phyloP scores from a whole-genome alignment of 495 filamentous ascomycete genomes.

The Hypoxylon cercidicola region DNA sequence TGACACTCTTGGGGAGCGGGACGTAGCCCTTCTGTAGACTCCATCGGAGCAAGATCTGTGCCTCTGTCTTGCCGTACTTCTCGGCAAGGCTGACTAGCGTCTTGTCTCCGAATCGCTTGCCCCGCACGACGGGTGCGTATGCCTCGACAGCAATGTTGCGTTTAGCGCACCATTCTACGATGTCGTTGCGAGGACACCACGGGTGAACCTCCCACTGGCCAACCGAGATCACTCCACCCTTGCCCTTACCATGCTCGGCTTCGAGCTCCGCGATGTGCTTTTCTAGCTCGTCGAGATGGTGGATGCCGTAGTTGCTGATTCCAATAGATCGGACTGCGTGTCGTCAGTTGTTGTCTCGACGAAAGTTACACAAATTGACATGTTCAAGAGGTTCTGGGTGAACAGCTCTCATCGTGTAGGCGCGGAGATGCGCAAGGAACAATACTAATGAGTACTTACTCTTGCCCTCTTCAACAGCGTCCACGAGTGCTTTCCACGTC shows the following conservation, averaged over 20 bases:
- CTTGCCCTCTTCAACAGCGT: slow-evolving; percentile 70
- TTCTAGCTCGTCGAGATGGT: slow-evolving; percentile 78
- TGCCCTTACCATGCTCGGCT: slow-evolving; percentile 66
- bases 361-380: too few relatives aligned
- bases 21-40: slow-evolving; percentile 83
- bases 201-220: slow-evolving; percentile 93
- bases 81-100: slow-evolving; percentile 66
- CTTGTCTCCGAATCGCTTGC: slow-evolving; percentile 71
- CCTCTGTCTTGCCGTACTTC: slow-evolving; percentile 77
- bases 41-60: slow-evolving; percentile 87
- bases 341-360: slow-evolving; percentile 9
- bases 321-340: slow-evolving; percentile 66
- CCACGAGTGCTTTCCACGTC: slow-evolving; percentile 70
- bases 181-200: slow-evolving; percentile 80
- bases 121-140: slow-evolving; percentile 81
- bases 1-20: slow-evolving; percentile 82
- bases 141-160: slow-evolving; percentile 79
- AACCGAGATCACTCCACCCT: slow-evolving; percentile 79
- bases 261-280: slow-evolving; percentile 75
- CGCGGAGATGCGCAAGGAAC: too few relatives aligned
- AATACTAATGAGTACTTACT: slow-evolving; percentile 16
- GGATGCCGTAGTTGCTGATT: slow-evolving; percentile 74
- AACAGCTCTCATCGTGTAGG: too few relatives aligned
- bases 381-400: too few relatives aligned
- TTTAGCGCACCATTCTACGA: slow-evolving; percentile 78